Base-by-base conservation (phyloP, 345 rosid species). In the Triadica sebifera region DNA sequence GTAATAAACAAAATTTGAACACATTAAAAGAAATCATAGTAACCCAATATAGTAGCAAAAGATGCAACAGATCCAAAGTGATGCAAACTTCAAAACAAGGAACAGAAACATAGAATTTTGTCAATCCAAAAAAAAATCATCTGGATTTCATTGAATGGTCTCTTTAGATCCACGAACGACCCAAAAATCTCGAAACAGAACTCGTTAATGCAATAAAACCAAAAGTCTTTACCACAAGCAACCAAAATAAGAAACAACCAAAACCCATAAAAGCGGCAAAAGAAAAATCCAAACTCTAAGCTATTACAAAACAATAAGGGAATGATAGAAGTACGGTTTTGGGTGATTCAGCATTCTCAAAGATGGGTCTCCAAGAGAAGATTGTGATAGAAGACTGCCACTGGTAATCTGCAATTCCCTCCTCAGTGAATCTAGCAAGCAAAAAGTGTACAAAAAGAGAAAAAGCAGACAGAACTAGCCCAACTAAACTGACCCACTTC, bases 311-410 rank as follows among this genome's bases (percentile, higher is more conserved):
- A 45, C 50, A 77, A 64, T n/a, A 57, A 25, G 46, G 72, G 10
- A 20, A 37, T 2, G 12, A 10, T 12, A 58, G 37, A 22, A 70
- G 17, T 87, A 94, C 97, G 73, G 83, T 74, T 83, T 67, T 83
- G 46, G 84, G 45, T 22, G 86, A 72, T 76, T 86, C 89, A 43
- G 86, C 66, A 78, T 81, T 81, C 51, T 93, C 96, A 75, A 91
- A 91, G 81, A 92, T 79, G 71, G 99, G 99, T 81, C 96, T 84
- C 99, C 99, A 95, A 58, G 99, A 91, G 78, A 95, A 95, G 84
- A 95, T 86, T 60, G 97, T 91, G 77, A 93, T 73, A 19, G 98
- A 94, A 61, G 97, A 83, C 12, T n/a, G n/a, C n/a, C n/a, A n/a
- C n/a, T 90, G 92, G 86, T 87, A 93, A n/a, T 93, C 96, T 0